These are phyloP conservation scores for Orbilia brochopaga DNA, from an alignment of 2,329 filamentous ascomycete species.

Conservation along the genomic window DNA sequence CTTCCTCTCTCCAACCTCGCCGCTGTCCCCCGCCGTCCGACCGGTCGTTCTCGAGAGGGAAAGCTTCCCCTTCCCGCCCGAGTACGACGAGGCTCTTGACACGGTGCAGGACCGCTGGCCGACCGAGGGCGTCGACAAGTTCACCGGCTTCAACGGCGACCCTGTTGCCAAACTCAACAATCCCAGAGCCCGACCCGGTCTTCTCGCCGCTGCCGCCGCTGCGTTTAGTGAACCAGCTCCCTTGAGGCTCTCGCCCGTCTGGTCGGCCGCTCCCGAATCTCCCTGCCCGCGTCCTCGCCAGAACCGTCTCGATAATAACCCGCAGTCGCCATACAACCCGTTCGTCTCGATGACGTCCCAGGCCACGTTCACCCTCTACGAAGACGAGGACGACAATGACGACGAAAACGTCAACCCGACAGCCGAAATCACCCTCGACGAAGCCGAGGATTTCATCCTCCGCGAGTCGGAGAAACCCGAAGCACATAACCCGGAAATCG, in stretches of 20 bases:
- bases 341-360: slow-evolving; percentile 52
- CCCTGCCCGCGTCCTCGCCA: slow-evolving; percentile 24
- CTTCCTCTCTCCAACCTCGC: slow-evolving; percentile 23
- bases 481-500: slow-evolving; percentile 47
- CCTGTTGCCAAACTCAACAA: slow-evolving; percentile 23
- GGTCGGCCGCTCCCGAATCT: slow-evolving; percentile 34
- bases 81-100: slow-evolving; percentile 17
- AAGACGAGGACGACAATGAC: slow-evolving; percentile 54
- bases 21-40: slow-evolving; percentile 22
- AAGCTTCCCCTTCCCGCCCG: slow-evolving; percentile 36
- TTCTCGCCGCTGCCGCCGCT: slow-evolving; percentile 2
- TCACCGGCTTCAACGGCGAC: slow-evolving; percentile 16
- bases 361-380: slow-evolving; percentile 54
- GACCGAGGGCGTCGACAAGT: slow-evolving; percentile 42
- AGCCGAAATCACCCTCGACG: slow-evolving; percentile 11
- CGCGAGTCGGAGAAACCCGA: slow-evolving; percentile 47
- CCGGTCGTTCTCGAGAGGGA: slow-evolving; percentile 24
- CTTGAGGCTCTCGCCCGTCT: slow-evolving; percentile 26
- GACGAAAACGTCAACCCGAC: slow-evolving; percentile 43
- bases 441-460: slow-evolving; percentile 26
- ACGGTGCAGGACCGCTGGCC: slow-evolving; percentile 25
- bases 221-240: slow-evolving; percentile 30
- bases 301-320: neutral
- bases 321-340: slow-evolving; percentile 27
- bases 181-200: slow-evolving; percentile 23